Base-by-base conservation (phyloP, 768 basidiomycete genomes). In the Russula griseocarnosa region DNA sequence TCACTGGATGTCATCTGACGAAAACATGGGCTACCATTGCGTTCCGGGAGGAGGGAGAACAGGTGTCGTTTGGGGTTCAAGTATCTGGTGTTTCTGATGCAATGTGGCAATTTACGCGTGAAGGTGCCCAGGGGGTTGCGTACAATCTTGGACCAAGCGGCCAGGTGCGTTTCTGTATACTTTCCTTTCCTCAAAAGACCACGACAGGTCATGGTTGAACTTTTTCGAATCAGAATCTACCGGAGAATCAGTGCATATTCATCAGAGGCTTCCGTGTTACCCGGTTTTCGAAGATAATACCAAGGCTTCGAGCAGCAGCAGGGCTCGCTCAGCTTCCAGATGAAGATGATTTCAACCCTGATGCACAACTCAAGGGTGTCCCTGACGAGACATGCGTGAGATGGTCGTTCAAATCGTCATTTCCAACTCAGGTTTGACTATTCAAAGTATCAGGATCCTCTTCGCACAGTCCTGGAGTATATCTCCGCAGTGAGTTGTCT, bases 401-500 rank as follows among this genome's bases (percentile, higher is more conserved):
- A 30, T 6, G 0, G 30, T 30, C 30, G 7, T 30, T 30, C 30
- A 30, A 6, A 5, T 30, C 7, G 30, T 6, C 30, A 30, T 6
- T 30, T 30, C 30, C 30, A 30, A 30, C 30, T 6, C 30, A 30
- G 30, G 30, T 30, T 30, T 30, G 7, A 30, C 30, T 30, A 30
- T 30, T 30, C 30, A 30, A 30, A 30, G 30, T 30, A 30, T 30
- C 30, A 30, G 30, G 30, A 30, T 30, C 30, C 55, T 4, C 40
- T 56, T 56, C 18, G 28, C 24, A 56, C 55, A 30, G 40, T 56
- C 18, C 9, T 56, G 26, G 26, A 56, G 26, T 56, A 56, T 42
- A 44, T 56, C 40, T 9, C 55, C 6, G 13, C 18, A 3, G 55
- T 56, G 10, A 42, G 55, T 14, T 11, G 6, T 56, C 28, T 44